Evolutionary conservation across 1,139 yeast genomes (phyloP), one percentile per base, ranked within the genome.

Genomic region (Hansenula sp.): DNA sequence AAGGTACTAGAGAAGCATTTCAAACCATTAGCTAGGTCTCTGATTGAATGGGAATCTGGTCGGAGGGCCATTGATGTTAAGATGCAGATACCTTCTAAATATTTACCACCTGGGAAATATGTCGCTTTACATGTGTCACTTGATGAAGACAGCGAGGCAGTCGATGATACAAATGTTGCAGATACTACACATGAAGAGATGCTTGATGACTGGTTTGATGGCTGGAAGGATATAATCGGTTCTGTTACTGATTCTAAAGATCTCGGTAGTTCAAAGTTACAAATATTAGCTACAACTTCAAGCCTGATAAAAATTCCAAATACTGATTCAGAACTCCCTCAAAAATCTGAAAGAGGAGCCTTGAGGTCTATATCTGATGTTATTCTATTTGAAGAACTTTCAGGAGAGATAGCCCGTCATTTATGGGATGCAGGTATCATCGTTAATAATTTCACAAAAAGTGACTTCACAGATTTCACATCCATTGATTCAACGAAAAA

Each of bases 351-450:
- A 0, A 44, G 53, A 25, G 34, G 37, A 3, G 42, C 55, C 2
- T 40, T 48, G 29, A 42, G 58, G 34, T 17, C 24, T 8, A 32
- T 46, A 1, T 26, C 31, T 2, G 39, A 34, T 9, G 32, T 46
- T 1, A 13, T 39, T 3, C 32, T 48, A 6, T 51, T 41, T 24
- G 60, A 56, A 34, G 60, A 57, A 25, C 38, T 55, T 4, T 52
- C 59, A 1, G 54, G 57, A 18, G 54, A 49, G 14, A 56, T 57
- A 16, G 60, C 59, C 10, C 48, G 60, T 27, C 61, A 57, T 39
- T 39, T 57, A 20, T 57, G 61, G 61, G 60, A 57, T 40, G 58
- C 61, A 12, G 60, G 60, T 7, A 45, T 55, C 5, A 28, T 52
- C 11, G 34, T 55, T 4, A 46, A 39, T 29, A 40, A 34, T 6